Conservation (phyloP, 345 rosid genomes). For the Hypericum perforatum region DNA sequence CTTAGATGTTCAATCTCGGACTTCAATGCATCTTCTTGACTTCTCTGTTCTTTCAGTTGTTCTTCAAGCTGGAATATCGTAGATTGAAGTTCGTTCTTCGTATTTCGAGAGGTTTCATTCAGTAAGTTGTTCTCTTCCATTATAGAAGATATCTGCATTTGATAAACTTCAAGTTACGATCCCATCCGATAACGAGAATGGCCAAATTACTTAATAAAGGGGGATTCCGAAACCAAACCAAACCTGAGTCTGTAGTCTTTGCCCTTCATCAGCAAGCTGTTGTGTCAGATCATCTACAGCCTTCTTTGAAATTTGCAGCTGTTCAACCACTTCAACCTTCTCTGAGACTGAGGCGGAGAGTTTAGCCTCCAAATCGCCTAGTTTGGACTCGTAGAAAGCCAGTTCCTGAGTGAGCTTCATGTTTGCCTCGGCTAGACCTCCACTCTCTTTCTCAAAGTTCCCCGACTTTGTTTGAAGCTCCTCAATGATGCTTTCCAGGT, state of each 20-base stretch:
- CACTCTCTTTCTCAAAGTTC: slow-evolving; percentile 60
- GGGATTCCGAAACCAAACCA: slow-evolving; percentile 10
- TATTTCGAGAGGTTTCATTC: slow-evolving; percentile 45
- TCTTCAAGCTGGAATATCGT: slow-evolving; percentile 50
- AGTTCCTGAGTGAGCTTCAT: slow-evolving; percentile 64
- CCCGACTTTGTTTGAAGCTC: slow-evolving; percentile 50
- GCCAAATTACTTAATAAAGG: neutral
- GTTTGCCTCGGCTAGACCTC: slow-evolving; percentile 68
- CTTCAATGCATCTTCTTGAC: slow-evolving; percentile 31
- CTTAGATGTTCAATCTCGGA: slow-evolving; percentile 41
- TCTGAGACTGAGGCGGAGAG: slow-evolving; percentile 38
- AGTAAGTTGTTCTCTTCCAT: slow-evolving; percentile 65
- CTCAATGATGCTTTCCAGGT: slow-evolving; percentile 50
- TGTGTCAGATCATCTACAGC: slow-evolving; percentile 48
- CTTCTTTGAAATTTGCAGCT: slow-evolving; percentile 55
- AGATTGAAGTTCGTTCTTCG: slow-evolving; percentile 65
- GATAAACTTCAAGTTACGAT: slow-evolving; percentile 1
- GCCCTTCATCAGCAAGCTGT: slow-evolving; percentile 57
- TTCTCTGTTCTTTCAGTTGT: slow-evolving; percentile 39
- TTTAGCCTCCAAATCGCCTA: slow-evolving; percentile 43
- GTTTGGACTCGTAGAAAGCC: slow-evolving; percentile 53
- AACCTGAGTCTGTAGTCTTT: slow-evolving; percentile 74
- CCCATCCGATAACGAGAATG: slow-evolving; percentile 2
- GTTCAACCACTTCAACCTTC: slow-evolving; percentile 54
- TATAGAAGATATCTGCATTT: slow-evolving; percentile 52